phyloP scores from a whole-genome alignment of 2,329 filamentous ascomycete species.

The Diaporthe ilicicola region DNA sequence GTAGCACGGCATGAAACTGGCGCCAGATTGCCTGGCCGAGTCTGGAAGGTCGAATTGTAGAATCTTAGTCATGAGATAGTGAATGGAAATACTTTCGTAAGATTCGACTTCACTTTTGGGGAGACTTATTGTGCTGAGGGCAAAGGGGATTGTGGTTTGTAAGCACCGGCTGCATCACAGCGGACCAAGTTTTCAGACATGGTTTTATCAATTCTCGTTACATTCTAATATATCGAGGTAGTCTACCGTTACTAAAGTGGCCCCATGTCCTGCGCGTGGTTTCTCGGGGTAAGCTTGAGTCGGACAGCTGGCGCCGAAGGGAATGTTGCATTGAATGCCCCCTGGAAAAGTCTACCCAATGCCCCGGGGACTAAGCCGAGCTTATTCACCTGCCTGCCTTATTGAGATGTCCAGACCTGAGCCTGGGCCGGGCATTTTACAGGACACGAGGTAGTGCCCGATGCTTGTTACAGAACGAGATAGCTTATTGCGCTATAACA shows the following conservation, averaged over 20 bases:
- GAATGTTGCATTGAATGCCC: background rate
- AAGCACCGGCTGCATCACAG: background rate
- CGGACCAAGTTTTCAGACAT: background rate
- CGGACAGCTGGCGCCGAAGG: background rate
- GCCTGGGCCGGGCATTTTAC: background rate
- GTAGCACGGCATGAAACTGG: too few species aligned
- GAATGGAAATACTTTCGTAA: background rate
- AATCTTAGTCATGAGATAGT: background rate
- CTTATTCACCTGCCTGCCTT: conserved; percentile 4
- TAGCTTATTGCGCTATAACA: too few species aligned
- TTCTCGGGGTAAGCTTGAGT: background rate
- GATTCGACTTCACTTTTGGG: background rate
- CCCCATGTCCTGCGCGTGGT: background rate
- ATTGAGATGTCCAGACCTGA: background rate
- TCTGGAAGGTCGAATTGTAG: background rate
- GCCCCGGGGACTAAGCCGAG: background rate
- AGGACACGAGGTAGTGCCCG: background rate
- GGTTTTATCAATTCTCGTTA: background rate
- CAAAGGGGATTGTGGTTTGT: background rate
- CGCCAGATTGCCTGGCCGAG: background rate
- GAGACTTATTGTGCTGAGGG: background rate
- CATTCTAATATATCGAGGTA: background rate
- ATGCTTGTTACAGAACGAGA: too few species aligned
- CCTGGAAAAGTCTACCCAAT: background rate
- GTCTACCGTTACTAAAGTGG: background rate